Base-by-base conservation (phyloP, 73 alveolate genomes). In the Blepharisma japonicum region DNA sequence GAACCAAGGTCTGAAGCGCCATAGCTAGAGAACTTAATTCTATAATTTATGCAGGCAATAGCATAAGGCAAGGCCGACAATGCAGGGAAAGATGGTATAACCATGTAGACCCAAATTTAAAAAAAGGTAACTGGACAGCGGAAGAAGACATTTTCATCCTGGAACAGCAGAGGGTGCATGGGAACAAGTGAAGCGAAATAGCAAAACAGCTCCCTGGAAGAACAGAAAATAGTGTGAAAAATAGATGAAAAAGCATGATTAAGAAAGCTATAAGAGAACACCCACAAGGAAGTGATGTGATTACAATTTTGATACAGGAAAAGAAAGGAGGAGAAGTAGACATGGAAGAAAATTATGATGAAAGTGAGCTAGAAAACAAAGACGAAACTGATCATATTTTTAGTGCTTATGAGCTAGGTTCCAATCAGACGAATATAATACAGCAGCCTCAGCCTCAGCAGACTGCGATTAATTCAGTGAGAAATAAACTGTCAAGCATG, bases 61-160 rank as follows among this genome's bases (percentile, higher is more conserved):
- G 7, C 50, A n/a, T 80, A 7, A 71, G 93, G 55, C 91, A 86
- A 67, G 98, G 98, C 7, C 89, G 91, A 80, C 92, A 92, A 66
- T 92, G 98, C 50, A 55, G 98, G 61, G 98, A 92, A 77, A 68
- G 98, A 55, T 92, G 96, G 95, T 86, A 79, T 71, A 92, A 92
- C 56, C 92, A 91, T 66, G 77, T 93, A 7, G 92, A 92, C 54
- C 98, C 98, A 47, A 47, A 56, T 14, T 84, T 92, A 6, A 89
- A 85, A 53, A 92, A 92, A 79, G 90, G 92, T 7, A 72, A 77
- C 55, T 92, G 95, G 95, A 81, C 90, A 21, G 80, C 66, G 45
- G 89, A 83, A 83, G 98, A 92, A 82, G 98, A 92, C 72, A 71
- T 85, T 51, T 54, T 79, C 47, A 55, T 92, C 47, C 71, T 92